These are phyloP conservation scores for Protoeuglena noctilucae DNA, from an alignment of 139 green algal genomes.

Conservation along the genomic window DNA sequence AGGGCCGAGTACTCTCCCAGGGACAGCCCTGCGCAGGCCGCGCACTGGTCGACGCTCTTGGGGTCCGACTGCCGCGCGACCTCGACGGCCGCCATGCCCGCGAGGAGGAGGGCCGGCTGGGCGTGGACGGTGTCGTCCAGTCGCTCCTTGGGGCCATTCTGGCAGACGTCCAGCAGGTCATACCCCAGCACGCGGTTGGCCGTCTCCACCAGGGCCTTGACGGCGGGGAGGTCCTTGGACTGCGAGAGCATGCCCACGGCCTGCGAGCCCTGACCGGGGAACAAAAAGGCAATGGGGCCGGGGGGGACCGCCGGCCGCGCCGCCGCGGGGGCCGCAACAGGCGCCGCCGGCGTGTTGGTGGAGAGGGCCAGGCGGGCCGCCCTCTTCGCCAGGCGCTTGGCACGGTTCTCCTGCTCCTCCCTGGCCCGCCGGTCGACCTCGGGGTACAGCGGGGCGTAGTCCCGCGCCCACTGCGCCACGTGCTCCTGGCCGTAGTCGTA, in stretches of 20 bases:
- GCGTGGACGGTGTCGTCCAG: constrained; percentile 69
- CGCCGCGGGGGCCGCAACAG: background rate
- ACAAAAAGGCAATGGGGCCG: constrained; percentile 53
- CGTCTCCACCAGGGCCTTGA: constrained; percentile 59
- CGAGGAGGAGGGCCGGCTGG: constrained; percentile 76
- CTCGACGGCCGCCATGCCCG: constrained; percentile 68
- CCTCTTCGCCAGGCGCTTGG: constrained; percentile 13
- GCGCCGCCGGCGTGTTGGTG: background rate
- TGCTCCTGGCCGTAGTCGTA: constrained; percentile 79
- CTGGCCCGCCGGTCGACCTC: constrained; percentile 4
- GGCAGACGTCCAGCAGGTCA: constrained; percentile 53
- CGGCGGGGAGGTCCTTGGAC: constrained; percentile 41
- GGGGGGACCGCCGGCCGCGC: constrained; percentile 4
- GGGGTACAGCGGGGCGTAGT: constrained; percentile 64
- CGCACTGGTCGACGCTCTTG: constrained; percentile 17
- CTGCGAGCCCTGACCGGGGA: constrained; percentile 81
- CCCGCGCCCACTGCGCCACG: constrained; percentile 44
- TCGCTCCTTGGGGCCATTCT: constrained; percentile 53
- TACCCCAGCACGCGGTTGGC: constrained; percentile 68
- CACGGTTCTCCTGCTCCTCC: constrained; percentile 17
- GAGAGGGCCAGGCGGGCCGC: background rate
- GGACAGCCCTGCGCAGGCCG: constrained; percentile 52
- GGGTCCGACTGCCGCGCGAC: constrained; percentile 29
- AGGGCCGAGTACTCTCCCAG: constrained; percentile 85
- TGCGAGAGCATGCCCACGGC: constrained; percentile 67